These are phyloP conservation scores for Gossypium aridum DNA, from an alignment of 441 rosid genomes.

Conservation along the genomic window DNA sequence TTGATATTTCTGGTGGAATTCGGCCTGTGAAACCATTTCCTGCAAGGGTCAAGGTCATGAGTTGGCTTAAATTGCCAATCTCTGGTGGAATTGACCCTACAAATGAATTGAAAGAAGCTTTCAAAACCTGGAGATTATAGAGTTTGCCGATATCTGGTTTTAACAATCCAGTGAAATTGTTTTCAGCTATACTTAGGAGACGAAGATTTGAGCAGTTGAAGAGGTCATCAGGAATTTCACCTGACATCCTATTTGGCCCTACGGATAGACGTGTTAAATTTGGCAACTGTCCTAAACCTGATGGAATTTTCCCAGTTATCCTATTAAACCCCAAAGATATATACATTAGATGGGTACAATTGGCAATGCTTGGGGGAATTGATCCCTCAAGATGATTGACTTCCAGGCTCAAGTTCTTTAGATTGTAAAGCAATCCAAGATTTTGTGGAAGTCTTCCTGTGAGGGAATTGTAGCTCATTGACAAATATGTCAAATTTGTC, in stretches of 20 bases:
- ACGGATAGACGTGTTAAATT: conserved; percentile 48
- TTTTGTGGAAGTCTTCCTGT: conserved; percentile 54
- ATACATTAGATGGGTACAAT: conserved; percentile 47
- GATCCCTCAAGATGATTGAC: conserved; percentile 58
- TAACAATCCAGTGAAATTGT: conserved; percentile 53
- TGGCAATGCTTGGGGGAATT: conserved; percentile 63
- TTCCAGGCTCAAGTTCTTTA: conserved; percentile 47
- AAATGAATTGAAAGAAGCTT: conserved; percentile 38
- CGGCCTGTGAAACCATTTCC: conserved; percentile 51
- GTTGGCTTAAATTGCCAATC: conserved; percentile 52
- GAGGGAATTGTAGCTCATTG: conserved; percentile 52
- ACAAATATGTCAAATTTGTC: conserved; percentile 50
- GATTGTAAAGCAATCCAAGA: conserved; percentile 58
- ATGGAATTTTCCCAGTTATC: conserved; percentile 48
- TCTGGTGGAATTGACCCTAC: conserved; percentile 54
- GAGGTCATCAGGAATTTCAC: conserved; percentile 73
- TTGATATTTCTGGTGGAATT: conserved; percentile 56
- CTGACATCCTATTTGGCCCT: conserved; percentile 39
- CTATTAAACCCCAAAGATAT: conserved; percentile 36
- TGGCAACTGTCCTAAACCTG: conserved; percentile 44
- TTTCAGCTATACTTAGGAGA: conserved; percentile 25
- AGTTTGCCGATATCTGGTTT: conserved; percentile 58
- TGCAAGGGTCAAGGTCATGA: conserved; percentile 35
- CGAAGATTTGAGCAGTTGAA: conserved; percentile 53
- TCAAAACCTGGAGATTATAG: conserved; percentile 33